Evolutionary conservation across 805 yeast species (phyloP), one percentile per base, ranked within the genome.

Genomic region (Myxozyma sirexii): DNA sequence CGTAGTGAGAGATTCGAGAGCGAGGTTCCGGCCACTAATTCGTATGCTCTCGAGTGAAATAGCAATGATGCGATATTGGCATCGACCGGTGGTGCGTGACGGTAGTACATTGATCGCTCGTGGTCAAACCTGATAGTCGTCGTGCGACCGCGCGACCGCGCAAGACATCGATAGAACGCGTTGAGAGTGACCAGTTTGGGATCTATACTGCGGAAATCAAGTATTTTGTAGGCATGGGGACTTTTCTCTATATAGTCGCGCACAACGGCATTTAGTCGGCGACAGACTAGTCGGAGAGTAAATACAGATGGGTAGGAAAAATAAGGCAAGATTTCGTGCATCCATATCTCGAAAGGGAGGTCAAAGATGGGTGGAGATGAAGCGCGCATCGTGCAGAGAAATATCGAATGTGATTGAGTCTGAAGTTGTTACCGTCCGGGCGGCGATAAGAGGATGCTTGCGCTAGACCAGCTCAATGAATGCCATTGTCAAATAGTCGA

Each of bases 291-390:
- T 6, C 55, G 27, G 10, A 51, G 27, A 27, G 24, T 24, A 19
- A 42, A 38, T 10, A 51, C 24, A 21, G 37, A 8, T 3, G 55
- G 55, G 21, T 26, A 51, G 5, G 55, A 23, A 29, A 51, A 21
- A 24, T 31, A 51, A 3, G 47, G 46, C 4, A 51, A 31, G 21
- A 51, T 51, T 17, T 51, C 19, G 31, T 51, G 46, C 15, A 51
- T n/a, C 55, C 55, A 51, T 17, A 51, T 42, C 44, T 51, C 55
- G 10, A 41, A 38, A 5, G 55, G 55, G 3, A 51, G 55, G 19
- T 15, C 21, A 8, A 17, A 21, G 12, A 48, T 23, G 12, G 33
- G 17, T 29, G 33, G 10, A 10, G 33, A 6, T 6, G 33, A 29
- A 10, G 10, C 10, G 27, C 27, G 17, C 45, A 41, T 41, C 8